Evolutionary conservation across 2,329 filamentous ascomycete genomes (phyloP).

Genomic region (Beauveria pseudobassiana): DNA sequence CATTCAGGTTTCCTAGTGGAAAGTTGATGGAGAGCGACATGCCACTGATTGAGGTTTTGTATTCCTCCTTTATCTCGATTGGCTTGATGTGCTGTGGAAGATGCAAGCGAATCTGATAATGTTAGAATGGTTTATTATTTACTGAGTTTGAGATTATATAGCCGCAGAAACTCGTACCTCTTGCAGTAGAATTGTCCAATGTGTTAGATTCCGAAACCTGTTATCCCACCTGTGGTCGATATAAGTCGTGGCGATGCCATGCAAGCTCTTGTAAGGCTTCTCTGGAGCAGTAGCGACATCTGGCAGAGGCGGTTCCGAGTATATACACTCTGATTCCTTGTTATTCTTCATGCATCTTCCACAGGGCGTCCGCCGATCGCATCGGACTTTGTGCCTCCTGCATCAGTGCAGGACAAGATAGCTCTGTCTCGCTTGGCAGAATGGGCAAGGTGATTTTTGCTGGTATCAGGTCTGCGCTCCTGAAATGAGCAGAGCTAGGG

Average conservation of each 20-base stretch:
- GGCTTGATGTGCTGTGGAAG: conserved; percentile 1
- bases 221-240: conserved; percentile 8
- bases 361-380: conserved; percentile 5
- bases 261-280: background rate
- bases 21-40: conserved; percentile 13
- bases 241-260: conserved; percentile 7
- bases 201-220: conserved; percentile 2
- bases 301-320: background rate
- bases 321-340: conserved; percentile 7
- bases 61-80: background rate
- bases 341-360: conserved; percentile 9
- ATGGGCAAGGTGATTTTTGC: background rate
- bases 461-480: background rate
- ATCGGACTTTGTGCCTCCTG: conserved; percentile 10
- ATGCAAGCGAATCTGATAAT: background rate
- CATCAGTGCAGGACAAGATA: conserved; percentile 10
- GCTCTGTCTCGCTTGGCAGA: conserved; percentile 6
- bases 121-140: background rate
- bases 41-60: background rate
- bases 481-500: background rate
- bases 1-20: conserved; percentile 4
- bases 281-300: background rate
- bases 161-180: background rate
- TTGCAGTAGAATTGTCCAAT: background rate
- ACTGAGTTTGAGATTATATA: no score